Evolutionary conservation across 306 rosid genomes (phyloP).

Genomic region (Inga oerstediana): DNA sequence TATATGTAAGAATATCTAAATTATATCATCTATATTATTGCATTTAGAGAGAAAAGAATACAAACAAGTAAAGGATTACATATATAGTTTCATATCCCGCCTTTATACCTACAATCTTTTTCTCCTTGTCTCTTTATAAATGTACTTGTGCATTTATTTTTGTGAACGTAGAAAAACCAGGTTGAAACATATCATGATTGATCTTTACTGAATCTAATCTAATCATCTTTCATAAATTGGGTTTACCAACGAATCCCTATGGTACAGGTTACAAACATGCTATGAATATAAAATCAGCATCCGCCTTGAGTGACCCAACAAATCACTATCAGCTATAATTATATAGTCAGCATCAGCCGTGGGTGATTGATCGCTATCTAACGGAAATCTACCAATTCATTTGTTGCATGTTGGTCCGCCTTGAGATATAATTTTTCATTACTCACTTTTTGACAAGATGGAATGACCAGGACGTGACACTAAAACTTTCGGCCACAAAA

Average conservation of each 20-base stretch:
- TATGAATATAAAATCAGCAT: background rate
- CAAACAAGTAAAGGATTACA: background rate
- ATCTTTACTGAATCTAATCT: background rate
- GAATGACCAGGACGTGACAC: background rate
- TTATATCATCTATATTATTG: background rate
- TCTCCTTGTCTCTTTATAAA: background rate
- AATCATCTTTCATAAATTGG: background rate
- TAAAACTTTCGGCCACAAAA: background rate
- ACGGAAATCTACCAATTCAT: background rate
- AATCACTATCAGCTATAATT: background rate
- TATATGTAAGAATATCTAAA: background rate
- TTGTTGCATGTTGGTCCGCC: background rate
- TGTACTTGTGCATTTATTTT: background rate
- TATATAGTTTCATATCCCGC: background rate
- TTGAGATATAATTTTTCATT: background rate
- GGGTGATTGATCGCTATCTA: conserved; percentile 7
- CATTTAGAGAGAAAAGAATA: background rate
- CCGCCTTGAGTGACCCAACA: background rate
- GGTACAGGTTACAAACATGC: background rate
- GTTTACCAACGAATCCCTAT: background rate
- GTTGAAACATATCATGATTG: background rate
- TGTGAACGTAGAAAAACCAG: background rate
- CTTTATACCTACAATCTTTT: background rate
- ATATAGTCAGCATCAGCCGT: background rate
- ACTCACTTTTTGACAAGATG: background rate